Conservation (phyloP, 768 basidiomycete genomes). For the Hebeloma cylindrosporum region DNA sequence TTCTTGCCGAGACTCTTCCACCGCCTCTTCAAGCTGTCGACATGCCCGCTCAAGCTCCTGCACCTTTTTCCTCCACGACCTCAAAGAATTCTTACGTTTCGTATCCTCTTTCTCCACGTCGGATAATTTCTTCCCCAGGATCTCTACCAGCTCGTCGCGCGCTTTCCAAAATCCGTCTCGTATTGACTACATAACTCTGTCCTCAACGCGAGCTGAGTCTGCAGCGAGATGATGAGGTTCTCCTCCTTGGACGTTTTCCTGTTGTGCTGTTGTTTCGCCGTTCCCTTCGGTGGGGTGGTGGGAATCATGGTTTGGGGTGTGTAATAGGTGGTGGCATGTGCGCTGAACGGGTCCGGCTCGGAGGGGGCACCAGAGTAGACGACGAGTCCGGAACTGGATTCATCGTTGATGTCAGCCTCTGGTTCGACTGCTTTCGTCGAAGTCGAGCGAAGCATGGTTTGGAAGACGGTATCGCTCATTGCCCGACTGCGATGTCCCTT, state of each 20-base stretch:
- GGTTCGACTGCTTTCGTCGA: constrained; percentile 35
- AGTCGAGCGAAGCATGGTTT: constrained; percentile 49
- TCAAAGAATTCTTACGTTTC: constrained; percentile 53
- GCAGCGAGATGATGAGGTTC: constrained; percentile 67
- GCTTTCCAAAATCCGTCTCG: constrained; percentile 72
- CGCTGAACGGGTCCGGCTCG: constrained; percentile 74
- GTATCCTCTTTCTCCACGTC: constrained; percentile 62
- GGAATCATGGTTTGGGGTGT: constrained; percentile 75
- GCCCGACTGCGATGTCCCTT: constrained; percentile 53
- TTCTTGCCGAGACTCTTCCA: constrained; percentile 80
- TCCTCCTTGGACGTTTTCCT: constrained; percentile 72
- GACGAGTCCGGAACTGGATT: constrained; percentile 46
- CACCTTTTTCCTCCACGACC: constrained; percentile 76
- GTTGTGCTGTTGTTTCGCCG: constrained; percentile 41
- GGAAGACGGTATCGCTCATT: constrained; percentile 64
- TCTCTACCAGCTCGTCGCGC: constrained; percentile 68
- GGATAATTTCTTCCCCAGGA: constrained; percentile 53
- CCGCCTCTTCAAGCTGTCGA: constrained; percentile 76
- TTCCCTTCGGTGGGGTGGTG: constrained; percentile 55
- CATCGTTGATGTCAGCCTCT: constrained; percentile 67
- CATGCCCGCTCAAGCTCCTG: constrained; percentile 69
- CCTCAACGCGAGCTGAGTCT: constrained; percentile 74
- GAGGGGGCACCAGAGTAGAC: constrained; percentile 40
- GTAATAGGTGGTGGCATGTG: constrained; percentile 73
- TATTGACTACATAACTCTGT: constrained; percentile 75